Evolutionary conservation across 768 basidiomycete genomes (phyloP), one percentile per base, ranked within the genome.

Genomic region (Suillus subalutaceus): DNA sequence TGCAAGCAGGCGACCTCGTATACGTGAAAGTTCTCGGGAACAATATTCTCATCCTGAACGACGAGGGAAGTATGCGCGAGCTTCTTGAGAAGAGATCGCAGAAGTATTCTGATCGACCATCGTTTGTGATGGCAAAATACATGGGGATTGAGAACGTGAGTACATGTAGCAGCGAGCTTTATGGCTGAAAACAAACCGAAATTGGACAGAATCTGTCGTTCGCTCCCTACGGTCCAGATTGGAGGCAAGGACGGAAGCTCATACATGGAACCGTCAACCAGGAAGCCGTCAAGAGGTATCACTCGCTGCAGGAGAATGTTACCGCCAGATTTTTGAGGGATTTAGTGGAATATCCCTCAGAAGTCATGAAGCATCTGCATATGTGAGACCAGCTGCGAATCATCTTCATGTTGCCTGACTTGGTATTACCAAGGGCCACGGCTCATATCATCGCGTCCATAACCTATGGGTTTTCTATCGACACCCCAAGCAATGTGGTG

Each of bases 11-110:
- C 40, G 71, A 72, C 46, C 44, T 73, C 18, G 58, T 72, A 40
- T 70, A 72, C 55, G 32, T 68, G 15, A 44, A 65, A 6, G 43
- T 65, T 0, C 63, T 71, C 13, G 70, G 72, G 2, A 41, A 26
- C n/a, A 52, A 55, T 23, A 40, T 73, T 43, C 62, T 72, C 40
- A 26, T 77, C 26, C 61, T 77, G 35, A 73, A 77, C 52, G 72
- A 71, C 43, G 55, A 65, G 10, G 60, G 75, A 70, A 74, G 72
- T 20, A 73, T 74, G 7, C 70, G 68, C 13, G 77, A 77, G 46
- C 71, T 78, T 10, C 66, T 78, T 37, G 76, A 77, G 30, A 76
- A 77, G 58, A 71, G 70, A 40, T 69, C 74, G 30, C 63, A 69
- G 6, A 73, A 68, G 16, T 77, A 77, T 65, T 64, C 62, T 37